Base-by-base conservation (phyloP, 768 basidiomycete genomes). In the Hypsizygus marmoreus region DNA sequence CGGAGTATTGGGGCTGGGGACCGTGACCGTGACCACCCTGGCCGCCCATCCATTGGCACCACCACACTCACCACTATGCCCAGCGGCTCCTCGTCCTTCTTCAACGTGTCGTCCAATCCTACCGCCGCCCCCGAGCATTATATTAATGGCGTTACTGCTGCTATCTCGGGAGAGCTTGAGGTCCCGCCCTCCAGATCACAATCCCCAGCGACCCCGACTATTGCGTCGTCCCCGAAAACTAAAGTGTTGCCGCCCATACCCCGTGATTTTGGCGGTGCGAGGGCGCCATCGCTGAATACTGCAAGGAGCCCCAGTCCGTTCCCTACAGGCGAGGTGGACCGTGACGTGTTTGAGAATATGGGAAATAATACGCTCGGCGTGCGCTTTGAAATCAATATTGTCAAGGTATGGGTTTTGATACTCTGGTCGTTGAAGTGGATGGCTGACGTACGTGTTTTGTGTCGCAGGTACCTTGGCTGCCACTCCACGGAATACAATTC, bases 401-500 rank as follows among this genome's bases (percentile, higher is more conserved):
- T 99, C 64, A 97, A 97, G 81, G 94, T 95, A 53, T 13, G 84
- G 30, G 52, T 29, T 14, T 35, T 33, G 22, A 39, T 41, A 10
- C 26, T 37, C 29, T 49, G 3, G 6, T 33, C n/a, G 16, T 41
- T 14, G 23, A 44, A 2, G 13, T 26, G 2, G 19, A 22, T 44
- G 28, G 23, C 43, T 50, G 24, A 33, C 49, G 48, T 38, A 45
- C 28, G 19, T 16, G 46, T 43, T 45, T 28, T 44, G 32, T 13
- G 14, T 45, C 57, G 0, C 57, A 95, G 94, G 91, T 97, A 2
- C 93, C 93, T 34, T 91, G 86, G 84, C 71, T 97, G 38, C 92
- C 93, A 2, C 68, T 98, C 14, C 90, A 97, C 65, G 95, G 95
- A 2, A 88, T 98, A 34, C 95, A 98, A 61, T 98, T 97, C 72